phyloP scores from a whole-genome alignment of 257 asterid species.

The Gentiana straminea region DNA sequence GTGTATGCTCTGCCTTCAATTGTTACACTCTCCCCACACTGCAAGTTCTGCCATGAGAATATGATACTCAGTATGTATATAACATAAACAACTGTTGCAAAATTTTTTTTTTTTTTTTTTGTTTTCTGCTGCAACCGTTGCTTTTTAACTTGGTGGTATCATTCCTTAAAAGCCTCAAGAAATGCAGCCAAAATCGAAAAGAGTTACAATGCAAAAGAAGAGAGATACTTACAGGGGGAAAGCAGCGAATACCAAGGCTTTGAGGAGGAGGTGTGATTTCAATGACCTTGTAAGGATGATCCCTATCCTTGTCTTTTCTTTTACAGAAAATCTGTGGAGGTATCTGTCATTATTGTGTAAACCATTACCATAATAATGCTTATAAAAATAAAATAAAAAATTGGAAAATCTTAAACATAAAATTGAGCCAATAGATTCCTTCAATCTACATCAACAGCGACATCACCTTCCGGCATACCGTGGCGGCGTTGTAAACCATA shows the following conservation, averaged over 20 bases:
- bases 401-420: background rate
- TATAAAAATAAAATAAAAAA: background rate
- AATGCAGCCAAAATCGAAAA: background rate
- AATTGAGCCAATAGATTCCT: background rate
- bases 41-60: constrained; percentile 50
- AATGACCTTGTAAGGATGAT: constrained; percentile 65
- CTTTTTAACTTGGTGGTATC: too few relatives aligned
- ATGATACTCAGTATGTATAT: background rate
- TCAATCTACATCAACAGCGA: background rate
- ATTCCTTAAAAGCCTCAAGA: background rate
- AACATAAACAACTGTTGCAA: too few relatives aligned
- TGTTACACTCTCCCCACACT: constrained; percentile 81
- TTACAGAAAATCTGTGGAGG: constrained; percentile 49
- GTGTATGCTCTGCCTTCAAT: constrained; percentile 80
- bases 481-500: constrained; percentile 24
- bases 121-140: too few relatives aligned
- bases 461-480: constrained; percentile 39
- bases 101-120: too few relatives aligned
- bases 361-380: background rate
- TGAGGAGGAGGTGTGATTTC: constrained; percentile 90
- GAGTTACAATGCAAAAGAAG: background rate
- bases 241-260: constrained; percentile 83
- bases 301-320: constrained; percentile 61
- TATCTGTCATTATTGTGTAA: constrained; percentile 24
- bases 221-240: constrained; percentile 45